These are phyloP conservation scores for Albatrellus sp. DNA, from an alignment of 1,284 basidiomycete species.

Conservation along the genomic window DNA sequence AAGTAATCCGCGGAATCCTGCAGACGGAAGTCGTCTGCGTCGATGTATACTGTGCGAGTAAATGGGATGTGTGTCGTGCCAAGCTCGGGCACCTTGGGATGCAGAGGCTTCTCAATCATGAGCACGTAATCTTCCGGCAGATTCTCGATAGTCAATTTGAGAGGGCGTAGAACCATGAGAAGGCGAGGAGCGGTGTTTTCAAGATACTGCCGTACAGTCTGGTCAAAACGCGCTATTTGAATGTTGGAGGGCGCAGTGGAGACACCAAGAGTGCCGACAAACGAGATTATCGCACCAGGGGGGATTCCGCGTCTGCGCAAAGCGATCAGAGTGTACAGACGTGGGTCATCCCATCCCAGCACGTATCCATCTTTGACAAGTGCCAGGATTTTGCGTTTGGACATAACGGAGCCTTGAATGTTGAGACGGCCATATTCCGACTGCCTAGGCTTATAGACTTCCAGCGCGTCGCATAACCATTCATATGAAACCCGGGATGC, in stretches of 20 bases:
- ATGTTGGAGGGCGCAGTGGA: slow-evolving; percentile 82
- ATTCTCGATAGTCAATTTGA: slow-evolving; percentile 89
- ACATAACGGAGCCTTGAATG: slow-evolving; percentile 92
- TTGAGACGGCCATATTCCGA: slow-evolving; percentile 94
- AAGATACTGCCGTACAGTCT: slow-evolving; percentile 79
- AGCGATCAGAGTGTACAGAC: slow-evolving; percentile 96
- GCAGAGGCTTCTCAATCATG: slow-evolving; percentile 84
- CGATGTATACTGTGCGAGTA: slow-evolving; percentile 87
- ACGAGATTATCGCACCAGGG: slow-evolving; percentile 87
- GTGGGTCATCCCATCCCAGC: slow-evolving; percentile 93
- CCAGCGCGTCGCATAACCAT: slow-evolving; percentile 95
- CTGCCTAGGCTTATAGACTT: slow-evolving; percentile 97
- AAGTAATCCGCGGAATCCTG: slow-evolving; percentile 95
- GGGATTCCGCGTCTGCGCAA: slow-evolving; percentile 91
- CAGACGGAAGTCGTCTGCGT: slow-evolving; percentile 86
- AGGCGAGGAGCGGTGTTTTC: slow-evolving; percentile 84
- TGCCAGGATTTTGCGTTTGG: slow-evolving; percentile 90
- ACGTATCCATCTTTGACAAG: slow-evolving; percentile 84
- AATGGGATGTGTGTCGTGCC: slow-evolving; percentile 81
- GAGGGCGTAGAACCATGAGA: slow-evolving; percentile 85
- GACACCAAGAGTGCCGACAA: slow-evolving; percentile 89
- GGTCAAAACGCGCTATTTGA: slow-evolving; percentile 84
- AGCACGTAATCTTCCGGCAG: slow-evolving; percentile 78
- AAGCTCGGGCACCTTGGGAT: slow-evolving; percentile 87
- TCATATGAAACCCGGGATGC: slow-evolving; percentile 97